phyloP scores from a whole-genome alignment of 768 basidiomycete species.

The Agaricus sinodeliciosus region DNA sequence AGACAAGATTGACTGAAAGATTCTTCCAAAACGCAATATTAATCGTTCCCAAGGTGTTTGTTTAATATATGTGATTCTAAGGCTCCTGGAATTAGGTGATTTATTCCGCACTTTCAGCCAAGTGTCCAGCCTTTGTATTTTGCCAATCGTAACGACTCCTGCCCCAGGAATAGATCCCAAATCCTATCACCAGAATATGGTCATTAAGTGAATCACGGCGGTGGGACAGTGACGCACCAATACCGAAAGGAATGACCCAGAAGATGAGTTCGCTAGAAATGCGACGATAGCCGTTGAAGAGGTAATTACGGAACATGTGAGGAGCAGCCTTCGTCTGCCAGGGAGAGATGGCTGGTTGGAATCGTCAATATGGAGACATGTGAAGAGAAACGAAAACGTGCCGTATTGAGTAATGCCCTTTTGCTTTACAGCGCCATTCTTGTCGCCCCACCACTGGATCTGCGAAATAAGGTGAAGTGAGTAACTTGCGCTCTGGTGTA shows the following conservation, averaged over 20 bases:
- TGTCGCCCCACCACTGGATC: conserved; percentile 92
- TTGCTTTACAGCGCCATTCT: conserved; percentile 44
- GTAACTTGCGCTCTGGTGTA: not conserved
- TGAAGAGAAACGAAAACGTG: conserved; percentile 34
- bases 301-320: conserved; percentile 62
- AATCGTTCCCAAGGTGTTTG: not conserved
- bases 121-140: conserved; percentile 79
- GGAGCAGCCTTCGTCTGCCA: conserved; percentile 71
- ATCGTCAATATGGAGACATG: not conserved
- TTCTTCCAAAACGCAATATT: too few species aligned
- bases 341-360: conserved; percentile 66
- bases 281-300: conserved; percentile 85
- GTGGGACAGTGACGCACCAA: conserved; percentile 45
- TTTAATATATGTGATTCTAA: conserved; percentile 1
- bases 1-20: not conserved
- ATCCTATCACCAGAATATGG: conserved; percentile 41
- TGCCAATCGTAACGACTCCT: conserved; percentile 58
- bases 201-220: not conserved
- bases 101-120: conserved; percentile 40
- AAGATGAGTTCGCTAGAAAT: conserved; percentile 69
- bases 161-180: conserved; percentile 75
- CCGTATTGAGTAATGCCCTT: conserved; percentile 79
- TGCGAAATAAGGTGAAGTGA: conserved; percentile 22
- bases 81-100: conserved; percentile 7
- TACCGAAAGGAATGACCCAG: conserved; percentile 68